These are phyloP conservation scores for Spathaspora arborariae DNA, from an alignment of 805 yeast species.

Conservation along the genomic window DNA sequence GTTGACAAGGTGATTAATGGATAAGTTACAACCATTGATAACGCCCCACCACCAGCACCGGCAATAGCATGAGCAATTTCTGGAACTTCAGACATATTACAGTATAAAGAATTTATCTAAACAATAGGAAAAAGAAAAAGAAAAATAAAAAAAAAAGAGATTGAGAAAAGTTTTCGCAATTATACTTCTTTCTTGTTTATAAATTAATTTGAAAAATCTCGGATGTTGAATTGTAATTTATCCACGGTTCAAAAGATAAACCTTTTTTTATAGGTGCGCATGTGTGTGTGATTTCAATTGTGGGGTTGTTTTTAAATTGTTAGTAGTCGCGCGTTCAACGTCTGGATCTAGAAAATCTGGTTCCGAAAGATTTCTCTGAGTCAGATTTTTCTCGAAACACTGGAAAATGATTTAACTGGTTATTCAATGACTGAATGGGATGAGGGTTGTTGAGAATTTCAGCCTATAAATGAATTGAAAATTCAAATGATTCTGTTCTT, in stretches of 20 bases:
- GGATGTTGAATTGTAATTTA: background rate
- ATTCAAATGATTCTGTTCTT: no score
- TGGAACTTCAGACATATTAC: slow-evolving; percentile 32
- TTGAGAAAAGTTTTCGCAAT: no score
- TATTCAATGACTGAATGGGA: no score
- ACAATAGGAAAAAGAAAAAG: background rate
- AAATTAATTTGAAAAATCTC: background rate
- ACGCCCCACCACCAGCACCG: slow-evolving; percentile 92
- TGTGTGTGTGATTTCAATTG: background rate
- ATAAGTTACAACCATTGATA: slow-evolving; percentile 82
- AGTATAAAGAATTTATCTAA: background rate
- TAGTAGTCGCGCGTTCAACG: background rate
- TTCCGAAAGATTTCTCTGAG: no score
- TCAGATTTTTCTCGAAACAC: no score
- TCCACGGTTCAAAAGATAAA: background rate
- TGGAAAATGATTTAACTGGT: no score
- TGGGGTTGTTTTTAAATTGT: background rate
- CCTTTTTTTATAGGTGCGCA: background rate
- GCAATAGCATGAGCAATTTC: slow-evolving; percentile 85
- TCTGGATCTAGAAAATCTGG: no score
- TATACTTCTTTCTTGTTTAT: background rate
- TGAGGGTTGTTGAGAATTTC: no score
- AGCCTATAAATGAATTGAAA: no score
- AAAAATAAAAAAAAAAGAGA: background rate
- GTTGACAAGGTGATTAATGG: slow-evolving; percentile 87